Conservation (phyloP, 306 rosid genomes). For the Cucumis melo region DNA sequence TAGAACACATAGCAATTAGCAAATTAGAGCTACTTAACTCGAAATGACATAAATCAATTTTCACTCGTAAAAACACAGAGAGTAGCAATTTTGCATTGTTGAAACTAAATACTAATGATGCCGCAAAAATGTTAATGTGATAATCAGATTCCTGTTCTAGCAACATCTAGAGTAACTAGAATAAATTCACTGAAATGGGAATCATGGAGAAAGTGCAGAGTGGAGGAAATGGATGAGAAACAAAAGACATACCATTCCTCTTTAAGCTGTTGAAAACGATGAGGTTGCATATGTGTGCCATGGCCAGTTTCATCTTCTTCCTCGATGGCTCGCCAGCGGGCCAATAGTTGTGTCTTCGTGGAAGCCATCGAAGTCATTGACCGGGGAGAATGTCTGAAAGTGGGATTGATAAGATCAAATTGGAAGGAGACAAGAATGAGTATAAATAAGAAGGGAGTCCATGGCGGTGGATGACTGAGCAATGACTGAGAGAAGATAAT, state of each 20-base stretch:
- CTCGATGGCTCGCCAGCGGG: constrained; percentile 63
- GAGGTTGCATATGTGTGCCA: constrained; percentile 20
- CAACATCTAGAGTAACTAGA: neutral
- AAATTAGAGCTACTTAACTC: neutral
- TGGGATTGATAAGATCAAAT: neutral
- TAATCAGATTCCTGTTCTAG: neutral
- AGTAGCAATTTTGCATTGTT: neutral
- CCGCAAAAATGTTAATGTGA: neutral
- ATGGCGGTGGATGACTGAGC: neutral
- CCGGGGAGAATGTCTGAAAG: neutral
- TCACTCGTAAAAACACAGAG: neutral
- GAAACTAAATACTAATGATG: neutral
- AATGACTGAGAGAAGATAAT: neutral
- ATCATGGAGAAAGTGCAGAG: neutral
- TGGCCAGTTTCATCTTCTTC: constrained; percentile 46
- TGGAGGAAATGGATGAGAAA: neutral
- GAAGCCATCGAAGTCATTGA: constrained; percentile 29
- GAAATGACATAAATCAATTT: neutral
- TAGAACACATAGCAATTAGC: neutral
- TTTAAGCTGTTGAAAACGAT: constrained; percentile 46
- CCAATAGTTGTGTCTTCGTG: constrained; percentile 43
- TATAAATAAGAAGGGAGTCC: neutral
- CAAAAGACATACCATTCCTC: constrained; percentile 45
- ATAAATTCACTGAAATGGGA: neutral
- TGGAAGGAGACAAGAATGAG: neutral